Evolutionary conservation across 345 rosid genomes (phyloP).

Genomic region (Jatropha curcas): DNA sequence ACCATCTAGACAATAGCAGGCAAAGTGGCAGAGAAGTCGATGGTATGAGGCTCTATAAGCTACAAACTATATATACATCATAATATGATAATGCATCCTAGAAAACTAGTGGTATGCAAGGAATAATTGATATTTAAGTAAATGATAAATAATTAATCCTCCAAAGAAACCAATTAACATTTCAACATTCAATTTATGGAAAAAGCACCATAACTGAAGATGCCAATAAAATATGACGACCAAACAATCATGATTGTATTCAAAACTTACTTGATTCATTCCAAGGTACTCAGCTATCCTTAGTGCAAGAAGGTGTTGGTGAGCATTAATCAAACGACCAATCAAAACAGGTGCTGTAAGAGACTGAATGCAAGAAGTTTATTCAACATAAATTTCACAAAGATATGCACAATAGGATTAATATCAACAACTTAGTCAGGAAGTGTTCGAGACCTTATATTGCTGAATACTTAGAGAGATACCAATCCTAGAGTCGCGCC

Average conservation of each 20-base stretch:
- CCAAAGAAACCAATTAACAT: neutral
- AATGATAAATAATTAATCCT: neutral
- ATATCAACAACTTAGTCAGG: conserved; percentile 1
- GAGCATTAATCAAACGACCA: conserved; percentile 87
- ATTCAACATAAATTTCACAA: conserved; percentile 26
- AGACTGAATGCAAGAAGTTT: conserved; percentile 47
- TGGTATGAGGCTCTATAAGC: conserved; percentile 4
- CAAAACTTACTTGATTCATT: conserved; percentile 78
- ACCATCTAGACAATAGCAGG: neutral
- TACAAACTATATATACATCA: too few species aligned
- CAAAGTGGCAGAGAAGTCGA: too few species aligned
- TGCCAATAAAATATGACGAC: neutral
- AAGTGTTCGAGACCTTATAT: conserved; percentile 65
- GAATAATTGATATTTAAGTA: neutral
- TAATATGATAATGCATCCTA: too few species aligned
- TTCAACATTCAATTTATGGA: neutral
- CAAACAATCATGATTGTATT: neutral
- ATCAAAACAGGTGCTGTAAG: conserved; percentile 82
- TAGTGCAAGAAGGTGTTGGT: conserved; percentile 80
- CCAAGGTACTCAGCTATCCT: conserved; percentile 86
- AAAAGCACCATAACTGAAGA: neutral
- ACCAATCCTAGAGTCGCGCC: conserved; percentile 77
- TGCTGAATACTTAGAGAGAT: conserved; percentile 88
- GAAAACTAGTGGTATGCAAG: too few species aligned
- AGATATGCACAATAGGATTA: conserved; percentile 6